Evolutionary conservation across 169 alveolate genomes (phyloP).

Genomic region (Fabrea salina): DNA sequence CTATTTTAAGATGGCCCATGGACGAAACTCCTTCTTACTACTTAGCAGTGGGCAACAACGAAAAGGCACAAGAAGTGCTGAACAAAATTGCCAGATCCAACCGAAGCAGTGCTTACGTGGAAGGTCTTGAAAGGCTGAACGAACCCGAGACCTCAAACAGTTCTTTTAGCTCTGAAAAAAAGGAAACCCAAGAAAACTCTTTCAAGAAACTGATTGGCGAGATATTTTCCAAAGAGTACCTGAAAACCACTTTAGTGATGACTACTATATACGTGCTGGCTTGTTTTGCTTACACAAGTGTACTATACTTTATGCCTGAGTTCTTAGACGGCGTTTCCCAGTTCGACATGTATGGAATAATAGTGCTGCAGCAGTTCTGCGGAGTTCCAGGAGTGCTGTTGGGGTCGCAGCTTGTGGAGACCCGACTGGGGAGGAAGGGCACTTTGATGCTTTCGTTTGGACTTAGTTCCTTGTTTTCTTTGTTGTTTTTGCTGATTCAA

Average conservation of each 20-base stretch:
- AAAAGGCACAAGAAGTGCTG: background rate
- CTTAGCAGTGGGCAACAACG: background rate
- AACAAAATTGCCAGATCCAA: background rate
- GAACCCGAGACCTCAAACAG: background rate
- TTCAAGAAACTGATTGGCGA: too few species aligned
- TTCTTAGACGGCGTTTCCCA: background rate
- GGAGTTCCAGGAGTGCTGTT: constrained; percentile 21
- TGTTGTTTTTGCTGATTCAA: background rate
- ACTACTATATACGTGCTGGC: background rate
- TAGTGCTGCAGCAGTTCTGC: background rate
- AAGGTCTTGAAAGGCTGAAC: background rate
- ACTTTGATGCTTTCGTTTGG: background rate
- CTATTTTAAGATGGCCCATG: background rate
- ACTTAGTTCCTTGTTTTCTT: background rate
- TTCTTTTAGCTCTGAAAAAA: background rate
- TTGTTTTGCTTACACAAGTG: background rate
- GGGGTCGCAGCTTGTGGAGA: constrained; percentile 16
- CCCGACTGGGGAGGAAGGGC: constrained; percentile 18
- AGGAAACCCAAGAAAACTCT: background rate
- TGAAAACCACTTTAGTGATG: background rate
- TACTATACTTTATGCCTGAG: constrained; percentile 25
- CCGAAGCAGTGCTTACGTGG: background rate
- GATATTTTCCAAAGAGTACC: background rate
- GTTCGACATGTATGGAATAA: background rate
- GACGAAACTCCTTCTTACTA: constrained; percentile 22